These are phyloP conservation scores for Pneumocystis oryctolagi DNA, from an alignment of 1,139 yeast species.

Conservation along the genomic window DNA sequence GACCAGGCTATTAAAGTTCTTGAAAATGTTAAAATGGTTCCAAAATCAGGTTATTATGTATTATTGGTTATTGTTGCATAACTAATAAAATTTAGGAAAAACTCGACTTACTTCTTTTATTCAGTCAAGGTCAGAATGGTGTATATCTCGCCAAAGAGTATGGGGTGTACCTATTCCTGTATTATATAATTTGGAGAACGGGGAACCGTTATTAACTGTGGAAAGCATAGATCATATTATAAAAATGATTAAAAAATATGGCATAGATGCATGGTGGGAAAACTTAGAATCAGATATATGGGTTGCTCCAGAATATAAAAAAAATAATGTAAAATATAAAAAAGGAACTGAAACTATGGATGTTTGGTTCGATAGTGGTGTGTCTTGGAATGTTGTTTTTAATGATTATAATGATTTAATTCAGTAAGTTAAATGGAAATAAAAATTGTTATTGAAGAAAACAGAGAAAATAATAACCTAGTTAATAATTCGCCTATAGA, in stretches of 20 bases:
- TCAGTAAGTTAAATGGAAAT: conserved; percentile 31
- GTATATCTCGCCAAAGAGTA: conserved; percentile 88
- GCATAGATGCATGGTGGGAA: conserved; percentile 69
- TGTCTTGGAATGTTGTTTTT: conserved; percentile 47
- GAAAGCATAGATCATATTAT: conserved; percentile 42
- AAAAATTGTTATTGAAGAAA: conserved; percentile 17
- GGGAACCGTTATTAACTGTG: conserved; percentile 42
- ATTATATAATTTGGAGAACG: conserved; percentile 44
- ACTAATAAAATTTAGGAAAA: conserved; percentile 30
- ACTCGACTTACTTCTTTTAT: conserved; percentile 61
- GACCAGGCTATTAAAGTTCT: conserved; percentile 45
- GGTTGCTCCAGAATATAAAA: conserved; percentile 43
- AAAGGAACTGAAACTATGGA: conserved; percentile 91
- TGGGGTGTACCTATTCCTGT: conserved; percentile 99
- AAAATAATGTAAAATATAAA: conserved; percentile 29
- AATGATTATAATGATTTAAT: not conserved
- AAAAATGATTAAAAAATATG: conserved; percentile 34
- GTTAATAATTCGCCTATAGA: conserved; percentile 48
- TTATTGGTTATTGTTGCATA: not conserved
- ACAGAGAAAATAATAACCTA: conserved; percentile 7
- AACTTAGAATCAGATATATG: conserved; percentile 38
- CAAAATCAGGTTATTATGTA: conserved; percentile 29
- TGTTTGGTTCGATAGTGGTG: conserved; percentile 97
- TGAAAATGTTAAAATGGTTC: conserved; percentile 50
- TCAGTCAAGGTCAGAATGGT: conserved; percentile 80